Evolutionary conservation across 2,329 filamentous ascomycete species (phyloP).

Genomic region (Colletotrichum lentis): DNA sequence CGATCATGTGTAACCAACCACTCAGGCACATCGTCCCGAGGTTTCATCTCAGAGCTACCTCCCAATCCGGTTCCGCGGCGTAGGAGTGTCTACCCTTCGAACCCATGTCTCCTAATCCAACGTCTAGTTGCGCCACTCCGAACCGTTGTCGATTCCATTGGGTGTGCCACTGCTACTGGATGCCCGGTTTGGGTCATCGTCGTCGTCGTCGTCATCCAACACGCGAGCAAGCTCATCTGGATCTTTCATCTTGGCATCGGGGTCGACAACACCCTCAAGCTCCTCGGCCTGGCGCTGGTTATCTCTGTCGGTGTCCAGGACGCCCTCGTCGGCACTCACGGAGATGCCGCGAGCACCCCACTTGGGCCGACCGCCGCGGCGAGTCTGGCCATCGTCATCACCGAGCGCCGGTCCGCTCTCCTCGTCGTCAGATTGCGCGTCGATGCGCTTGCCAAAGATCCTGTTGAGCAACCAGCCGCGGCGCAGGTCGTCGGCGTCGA

Average conservation of each 20-base stretch:
- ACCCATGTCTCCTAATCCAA: not conserved
- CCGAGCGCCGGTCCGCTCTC: constrained; percentile 64
- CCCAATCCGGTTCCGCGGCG: not conserved
- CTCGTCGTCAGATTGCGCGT: constrained; percentile 65
- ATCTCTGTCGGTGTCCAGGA: constrained; percentile 60
- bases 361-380: constrained; percentile 55
- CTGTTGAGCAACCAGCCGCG: constrained; percentile 84
- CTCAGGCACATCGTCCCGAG: not conserved
- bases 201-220: constrained; percentile 66
- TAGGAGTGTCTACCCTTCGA: not conserved
- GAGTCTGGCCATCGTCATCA: constrained; percentile 41
- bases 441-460: constrained; percentile 72
- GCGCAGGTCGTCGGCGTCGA: constrained; percentile 87
- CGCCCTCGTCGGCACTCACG: constrained; percentile 70
- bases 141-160: constrained; percentile 54
- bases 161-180: constrained; percentile 41
- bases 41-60: not conserved
- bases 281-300: constrained; percentile 53
- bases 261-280: constrained; percentile 59
- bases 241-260: constrained; percentile 72
- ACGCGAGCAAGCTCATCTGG: constrained; percentile 70
- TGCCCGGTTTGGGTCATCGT: constrained; percentile 52
- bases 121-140: constrained; percentile 53
- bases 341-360: constrained; percentile 73
- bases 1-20: not conserved